These are phyloP conservation scores for Suillus tomentosus DNA, from an alignment of 768 basidiomycete species.

Conservation along the genomic window DNA sequence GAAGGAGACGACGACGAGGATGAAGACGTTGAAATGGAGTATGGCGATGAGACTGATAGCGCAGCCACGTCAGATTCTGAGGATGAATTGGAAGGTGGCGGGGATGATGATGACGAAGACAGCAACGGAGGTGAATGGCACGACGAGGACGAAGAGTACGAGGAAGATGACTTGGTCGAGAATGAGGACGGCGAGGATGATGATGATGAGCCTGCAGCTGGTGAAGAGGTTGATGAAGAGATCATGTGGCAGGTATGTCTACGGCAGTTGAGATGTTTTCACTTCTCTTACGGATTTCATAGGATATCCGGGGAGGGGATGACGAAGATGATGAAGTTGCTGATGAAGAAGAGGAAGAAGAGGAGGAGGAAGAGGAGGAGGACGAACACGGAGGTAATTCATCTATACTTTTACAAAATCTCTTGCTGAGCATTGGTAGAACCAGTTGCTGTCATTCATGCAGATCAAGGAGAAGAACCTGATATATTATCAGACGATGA, in stretches of 20 bases:
- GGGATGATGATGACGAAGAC: conserved; percentile 56
- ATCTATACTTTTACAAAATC: background rate
- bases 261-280: background rate
- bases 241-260: conserved; percentile 59
- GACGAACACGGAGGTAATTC: conserved; percentile 41
- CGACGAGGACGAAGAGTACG: conserved; percentile 54
- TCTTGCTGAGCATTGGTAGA: conserved; percentile 29
- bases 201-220: conserved; percentile 53
- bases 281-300: background rate
- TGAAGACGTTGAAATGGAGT: conserved; percentile 87
- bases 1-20: conserved; percentile 81
- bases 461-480: conserved; percentile 61
- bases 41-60: conserved; percentile 79
- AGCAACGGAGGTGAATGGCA: conserved; percentile 58
- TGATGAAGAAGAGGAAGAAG: conserved; percentile 54
- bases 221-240: conserved; percentile 50
- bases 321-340: conserved; percentile 40
- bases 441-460: conserved; percentile 61
- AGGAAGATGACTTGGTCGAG: conserved; percentile 61
- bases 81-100: conserved; percentile 67
- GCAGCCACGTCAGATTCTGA: conserved; percentile 80
- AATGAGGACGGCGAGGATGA: conserved; percentile 56
- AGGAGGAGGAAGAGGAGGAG: conserved; percentile 62
- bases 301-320: conserved; percentile 56
- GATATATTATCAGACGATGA: conserved; percentile 68